Conservation (phyloP, 1,284 basidiomycete genomes). For the Amylostereum areolatum region DNA sequence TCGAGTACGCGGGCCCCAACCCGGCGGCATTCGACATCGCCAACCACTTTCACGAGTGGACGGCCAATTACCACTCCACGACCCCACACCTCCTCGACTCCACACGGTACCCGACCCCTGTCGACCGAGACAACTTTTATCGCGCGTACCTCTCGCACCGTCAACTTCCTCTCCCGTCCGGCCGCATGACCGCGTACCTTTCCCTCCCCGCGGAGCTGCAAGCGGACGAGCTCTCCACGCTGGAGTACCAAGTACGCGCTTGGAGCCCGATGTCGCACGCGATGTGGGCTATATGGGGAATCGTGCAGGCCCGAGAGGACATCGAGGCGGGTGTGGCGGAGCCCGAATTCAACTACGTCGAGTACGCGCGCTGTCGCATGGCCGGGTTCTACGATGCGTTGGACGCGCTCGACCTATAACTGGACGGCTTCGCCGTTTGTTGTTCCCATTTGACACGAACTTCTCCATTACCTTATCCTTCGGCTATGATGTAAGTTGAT, state of each 20-base stretch:
- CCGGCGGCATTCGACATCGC: slow-evolving; percentile 90
- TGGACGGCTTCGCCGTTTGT: too few species aligned
- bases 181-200: slow-evolving; percentile 18
- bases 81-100: slow-evolving; percentile 71
- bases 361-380: slow-evolving; percentile 64
- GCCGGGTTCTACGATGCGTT: slow-evolving; percentile 54
- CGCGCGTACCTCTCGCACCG: slow-evolving; percentile 66
- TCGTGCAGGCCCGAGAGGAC: slow-evolving; percentile 84
- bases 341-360: slow-evolving; percentile 76
- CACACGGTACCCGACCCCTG: slow-evolving; percentile 66
- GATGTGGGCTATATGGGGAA: slow-evolving; percentile 90
- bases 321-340: slow-evolving; percentile 52
- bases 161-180: slow-evolving; percentile 11
- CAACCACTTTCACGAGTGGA: slow-evolving; percentile 97
- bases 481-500: background rate
- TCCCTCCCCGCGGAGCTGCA: slow-evolving; percentile 25
- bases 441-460: too few species aligned
- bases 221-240: slow-evolving; percentile 33
- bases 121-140: slow-evolving; percentile 80
- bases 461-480: background rate
- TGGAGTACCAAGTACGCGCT: slow-evolving; percentile 73
- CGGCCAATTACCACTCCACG: slow-evolving; percentile 77
- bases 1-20: slow-evolving; percentile 90
- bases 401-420: slow-evolving; percentile 35
- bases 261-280: slow-evolving; percentile 89